These are phyloP conservation scores for Pseudocercospora cruenta DNA, from an alignment of 2,329 filamentous ascomycete species.

Conservation along the genomic window DNA sequence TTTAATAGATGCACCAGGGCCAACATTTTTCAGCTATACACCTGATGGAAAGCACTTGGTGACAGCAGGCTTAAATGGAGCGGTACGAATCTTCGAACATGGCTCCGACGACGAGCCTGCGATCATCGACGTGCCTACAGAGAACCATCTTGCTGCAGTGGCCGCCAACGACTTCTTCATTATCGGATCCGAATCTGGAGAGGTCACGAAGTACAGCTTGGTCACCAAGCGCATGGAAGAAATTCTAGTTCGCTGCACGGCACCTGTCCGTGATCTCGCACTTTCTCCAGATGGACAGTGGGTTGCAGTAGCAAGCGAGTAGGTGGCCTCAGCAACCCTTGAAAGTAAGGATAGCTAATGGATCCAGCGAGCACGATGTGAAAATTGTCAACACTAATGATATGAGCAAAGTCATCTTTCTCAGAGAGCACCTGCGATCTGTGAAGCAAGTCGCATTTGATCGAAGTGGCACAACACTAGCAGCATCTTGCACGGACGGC, in stretches of 20 bases:
- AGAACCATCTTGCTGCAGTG: slow-evolving; percentile 79
- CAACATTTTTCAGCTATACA: slow-evolving; percentile 86
- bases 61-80: slow-evolving; percentile 91
- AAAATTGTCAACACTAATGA: slow-evolving; percentile 85
- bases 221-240: slow-evolving; percentile 73
- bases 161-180: slow-evolving; percentile 82
- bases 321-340: slow-evolving; percentile 36
- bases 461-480: slow-evolving; percentile 71
- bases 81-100: slow-evolving; percentile 88
- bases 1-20: slow-evolving; percentile 73
- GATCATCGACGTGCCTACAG: slow-evolving; percentile 88
- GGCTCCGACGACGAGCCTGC: slow-evolving; percentile 89
- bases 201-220: slow-evolving; percentile 91
- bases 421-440: slow-evolving; percentile 78
- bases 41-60: slow-evolving; percentile 84
- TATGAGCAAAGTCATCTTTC: slow-evolving; percentile 72
- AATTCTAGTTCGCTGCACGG: slow-evolving; percentile 79
- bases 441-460: slow-evolving; percentile 93
- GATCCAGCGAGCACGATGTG: slow-evolving; percentile 73
- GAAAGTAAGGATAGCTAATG: slow-evolving; percentile 26
- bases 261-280: slow-evolving; percentile 84
- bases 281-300: slow-evolving; percentile 80
- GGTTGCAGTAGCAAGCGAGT: slow-evolving; percentile 96
- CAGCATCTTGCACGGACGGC: slow-evolving; percentile 86
- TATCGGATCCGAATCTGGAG: slow-evolving; percentile 89